Evolutionary conservation across 306 rosid species (phyloP).

Genomic region (Medicago arabica): DNA sequence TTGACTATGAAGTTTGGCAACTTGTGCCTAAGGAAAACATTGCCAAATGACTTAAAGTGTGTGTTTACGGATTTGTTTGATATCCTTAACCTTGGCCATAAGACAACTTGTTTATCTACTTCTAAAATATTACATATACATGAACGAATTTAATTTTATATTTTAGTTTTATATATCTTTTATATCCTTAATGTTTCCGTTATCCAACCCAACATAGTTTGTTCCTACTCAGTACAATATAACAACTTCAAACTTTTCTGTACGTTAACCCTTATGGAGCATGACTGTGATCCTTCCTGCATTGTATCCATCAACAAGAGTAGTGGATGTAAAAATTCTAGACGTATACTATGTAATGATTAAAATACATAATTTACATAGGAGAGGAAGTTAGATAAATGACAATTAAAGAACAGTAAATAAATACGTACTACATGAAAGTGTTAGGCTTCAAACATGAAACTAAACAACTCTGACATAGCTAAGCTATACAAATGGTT

Average conservation of each 20-base stretch:
- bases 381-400: neutral
- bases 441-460: neutral
- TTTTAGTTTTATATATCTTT: neutral
- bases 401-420: neutral
- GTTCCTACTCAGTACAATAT: neutral
- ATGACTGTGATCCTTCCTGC: neutral
- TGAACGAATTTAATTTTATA: neutral
- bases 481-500: neutral
- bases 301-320: neutral
- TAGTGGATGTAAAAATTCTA: neutral
- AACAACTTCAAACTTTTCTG: conserved; percentile 1
- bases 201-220: conserved; percentile 10
- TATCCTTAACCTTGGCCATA: neutral
- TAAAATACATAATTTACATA: conserved; percentile 1
- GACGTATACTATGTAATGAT: neutral
- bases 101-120: neutral
- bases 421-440: neutral
- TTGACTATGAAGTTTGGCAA: neutral
- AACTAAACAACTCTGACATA: neutral
- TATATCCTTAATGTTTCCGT: neutral
- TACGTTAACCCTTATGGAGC: neutral
- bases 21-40: neutral
- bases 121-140: neutral
- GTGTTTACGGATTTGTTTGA: neutral
- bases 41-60: neutral